Evolutionary conservation across 176 grass and related monocot genomes (phyloP).

Genomic region (Oryza glumipatula): DNA sequence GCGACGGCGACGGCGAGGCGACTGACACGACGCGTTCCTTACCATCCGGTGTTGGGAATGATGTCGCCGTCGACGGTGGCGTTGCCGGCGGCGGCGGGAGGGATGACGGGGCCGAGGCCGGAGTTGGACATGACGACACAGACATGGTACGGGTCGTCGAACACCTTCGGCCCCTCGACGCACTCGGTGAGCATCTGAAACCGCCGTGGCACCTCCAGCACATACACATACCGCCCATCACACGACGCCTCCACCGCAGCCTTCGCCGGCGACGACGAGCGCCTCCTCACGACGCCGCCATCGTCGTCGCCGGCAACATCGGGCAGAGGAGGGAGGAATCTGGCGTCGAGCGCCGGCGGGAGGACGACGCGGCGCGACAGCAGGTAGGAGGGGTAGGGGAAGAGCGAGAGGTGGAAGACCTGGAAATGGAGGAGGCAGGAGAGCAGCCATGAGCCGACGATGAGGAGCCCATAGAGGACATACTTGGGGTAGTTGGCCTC

Average conservation of each 20-base stretch:
- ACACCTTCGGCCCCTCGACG: conserved; percentile 22
- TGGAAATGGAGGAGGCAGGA: conserved; percentile 42
- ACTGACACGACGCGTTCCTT: background rate
- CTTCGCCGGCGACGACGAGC: background rate
- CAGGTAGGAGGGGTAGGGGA: background rate
- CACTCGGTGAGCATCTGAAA: conserved; percentile 47
- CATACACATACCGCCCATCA: conserved; percentile 46
- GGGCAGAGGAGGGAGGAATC: background rate
- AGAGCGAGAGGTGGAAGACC: conserved; percentile 28
- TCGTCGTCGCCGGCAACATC: too few relatives aligned
- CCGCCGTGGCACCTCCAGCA: conserved; percentile 37
- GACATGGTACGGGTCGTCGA: conserved; percentile 36
- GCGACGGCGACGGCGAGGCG: too few relatives aligned
- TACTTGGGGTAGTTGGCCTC: conserved; percentile 46
- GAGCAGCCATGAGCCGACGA: conserved; percentile 49
- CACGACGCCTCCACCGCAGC: background rate
- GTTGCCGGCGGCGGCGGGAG: background rate
- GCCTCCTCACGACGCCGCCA: background rate
- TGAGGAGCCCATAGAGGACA: conserved; percentile 41
- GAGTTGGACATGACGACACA: conserved; percentile 42
- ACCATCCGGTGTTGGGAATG: conserved; percentile 47
- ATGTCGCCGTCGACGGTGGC: conserved; percentile 16
- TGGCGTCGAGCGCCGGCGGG: conserved; percentile 6
- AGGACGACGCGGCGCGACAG: conserved; percentile 1
- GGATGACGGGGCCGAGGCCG: conserved; percentile 44